Evolutionary conservation across 495 filamentous ascomycete genomes (phyloP).

Genomic region (Lasiosphaeria hispida): DNA sequence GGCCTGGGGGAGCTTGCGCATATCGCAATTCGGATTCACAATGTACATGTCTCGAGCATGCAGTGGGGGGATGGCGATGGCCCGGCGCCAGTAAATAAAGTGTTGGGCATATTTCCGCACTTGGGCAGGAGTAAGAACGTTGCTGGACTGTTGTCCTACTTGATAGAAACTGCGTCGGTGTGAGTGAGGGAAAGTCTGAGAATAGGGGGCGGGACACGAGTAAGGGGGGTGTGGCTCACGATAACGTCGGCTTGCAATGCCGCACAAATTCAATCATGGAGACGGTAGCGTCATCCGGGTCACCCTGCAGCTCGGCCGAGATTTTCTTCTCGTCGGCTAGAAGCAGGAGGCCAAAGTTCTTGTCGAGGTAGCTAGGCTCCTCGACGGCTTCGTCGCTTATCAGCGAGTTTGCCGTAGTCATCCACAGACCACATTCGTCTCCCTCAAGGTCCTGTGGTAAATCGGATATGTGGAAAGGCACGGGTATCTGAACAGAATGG

Average conservation of each 20-base stretch:
- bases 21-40: slow-evolving; percentile 85
- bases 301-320: slow-evolving; percentile 75
- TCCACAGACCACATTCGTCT: slow-evolving; percentile 71
- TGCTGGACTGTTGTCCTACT: slow-evolving; percentile 61
- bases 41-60: slow-evolving; percentile 91
- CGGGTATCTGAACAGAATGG: slow-evolving; percentile 83
- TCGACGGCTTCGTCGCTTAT: slow-evolving; percentile 61
- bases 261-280: slow-evolving; percentile 81
- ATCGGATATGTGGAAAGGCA: slow-evolving; percentile 70
- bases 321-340: slow-evolving; percentile 82
- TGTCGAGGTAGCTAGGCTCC: slow-evolving; percentile 63
- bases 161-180: slow-evolving; percentile 58
- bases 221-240: slow-evolving; percentile 39
- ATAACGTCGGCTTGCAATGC: slow-evolving; percentile 78
- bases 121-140: slow-evolving; percentile 69
- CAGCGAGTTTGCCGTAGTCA: slow-evolving; percentile 80
- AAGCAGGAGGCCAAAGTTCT: slow-evolving; percentile 82
- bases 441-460: slow-evolving; percentile 64
- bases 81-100: slow-evolving; percentile 91
- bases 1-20: slow-evolving; percentile 67
- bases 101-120: slow-evolving; percentile 84
- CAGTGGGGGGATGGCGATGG: slow-evolving; percentile 86
- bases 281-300: slow-evolving; percentile 66
- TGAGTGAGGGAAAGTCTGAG: no score
- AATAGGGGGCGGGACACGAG: background rate